These are phyloP conservation scores for Sporothrix luriei DNA, from an alignment of 2,329 filamentous ascomycete genomes.

Conservation along the genomic window DNA sequence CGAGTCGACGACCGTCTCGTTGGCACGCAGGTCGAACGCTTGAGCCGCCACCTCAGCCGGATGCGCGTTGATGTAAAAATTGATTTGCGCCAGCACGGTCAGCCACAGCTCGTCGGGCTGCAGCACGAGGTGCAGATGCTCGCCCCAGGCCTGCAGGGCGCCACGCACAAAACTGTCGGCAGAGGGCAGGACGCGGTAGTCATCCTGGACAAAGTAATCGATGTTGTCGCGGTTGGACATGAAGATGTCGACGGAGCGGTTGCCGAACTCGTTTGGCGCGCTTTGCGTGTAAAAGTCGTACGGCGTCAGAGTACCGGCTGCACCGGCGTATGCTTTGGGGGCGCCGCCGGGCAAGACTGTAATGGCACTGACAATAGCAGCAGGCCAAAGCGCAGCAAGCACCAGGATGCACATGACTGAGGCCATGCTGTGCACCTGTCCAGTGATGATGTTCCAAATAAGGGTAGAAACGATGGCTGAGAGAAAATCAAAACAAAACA, in stretches of 20 bases:
- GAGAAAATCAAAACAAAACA: not conserved
- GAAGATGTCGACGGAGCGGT: constrained; percentile 30
- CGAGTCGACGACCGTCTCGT: constrained; percentile 46
- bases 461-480: not conserved
- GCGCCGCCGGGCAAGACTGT: constrained; percentile 38
- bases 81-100: constrained; percentile 55
- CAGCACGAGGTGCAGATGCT: constrained; percentile 54
- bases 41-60: constrained; percentile 45
- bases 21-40: constrained; percentile 52
- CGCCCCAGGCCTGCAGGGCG: constrained; percentile 52
- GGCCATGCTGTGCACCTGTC: not conserved
- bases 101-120: constrained; percentile 60
- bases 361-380: constrained; percentile 12
- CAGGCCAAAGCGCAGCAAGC: not conserved
- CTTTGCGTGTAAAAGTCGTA: constrained; percentile 34
- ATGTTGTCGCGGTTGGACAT: constrained; percentile 29
- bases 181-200: constrained; percentile 36
- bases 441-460: not conserved
- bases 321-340: constrained; percentile 30
- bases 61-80: constrained; percentile 53
- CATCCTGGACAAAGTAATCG: constrained; percentile 27
- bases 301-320: constrained; percentile 28
- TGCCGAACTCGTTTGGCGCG: constrained; percentile 37
- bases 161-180: constrained; percentile 50
- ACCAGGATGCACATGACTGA: not conserved